phyloP scores from a whole-genome alignment of 768 basidiomycete genomes.

The Sistotremastrum suecicum region DNA sequence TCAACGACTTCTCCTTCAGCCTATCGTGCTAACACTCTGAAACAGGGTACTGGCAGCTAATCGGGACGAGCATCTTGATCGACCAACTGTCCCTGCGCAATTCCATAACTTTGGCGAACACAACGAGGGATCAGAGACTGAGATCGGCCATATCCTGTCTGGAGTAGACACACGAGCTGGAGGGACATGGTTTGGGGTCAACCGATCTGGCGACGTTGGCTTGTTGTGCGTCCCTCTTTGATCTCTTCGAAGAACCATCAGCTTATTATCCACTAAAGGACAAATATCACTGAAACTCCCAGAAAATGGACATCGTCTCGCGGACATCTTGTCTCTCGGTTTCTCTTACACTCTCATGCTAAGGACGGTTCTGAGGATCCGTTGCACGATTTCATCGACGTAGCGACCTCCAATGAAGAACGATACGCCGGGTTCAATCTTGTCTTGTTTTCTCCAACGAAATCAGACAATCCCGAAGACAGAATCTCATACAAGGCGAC shows the following conservation, averaged over 20 bases:
- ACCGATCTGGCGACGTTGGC: constrained; percentile 48
- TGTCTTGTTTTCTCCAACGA: constrained; percentile 40
- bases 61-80: constrained; percentile 57
- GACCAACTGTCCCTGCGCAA: constrained; percentile 50
- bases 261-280: constrained; percentile 31
- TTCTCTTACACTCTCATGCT: constrained; percentile 39
- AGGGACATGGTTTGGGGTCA: constrained; percentile 75
- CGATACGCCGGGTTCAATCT: constrained; percentile 74
- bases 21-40: not conserved
- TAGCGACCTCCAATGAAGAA: constrained; percentile 22
- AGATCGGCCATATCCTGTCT: constrained; percentile 37
- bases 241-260: not conserved
- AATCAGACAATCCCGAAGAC: not conserved
- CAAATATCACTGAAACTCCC: constrained; percentile 69
- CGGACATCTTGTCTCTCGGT: constrained; percentile 53
- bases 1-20: constrained; percentile 1
- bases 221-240: constrained; percentile 40
- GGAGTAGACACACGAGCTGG: constrained; percentile 62
- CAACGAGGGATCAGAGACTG: constrained; percentile 11
- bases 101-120: constrained; percentile 48
- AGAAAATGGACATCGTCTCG: constrained; percentile 41
- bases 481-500: constrained; percentile 30
- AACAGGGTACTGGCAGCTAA: constrained; percentile 24
- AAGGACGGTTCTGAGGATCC: constrained; percentile 34
- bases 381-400: constrained; percentile 25